A percentile compares a stretch with the other conserved stretches of the same genome.
Evolutionary conservation across 495 filamentous ascomycete species (phyloP).

Genomic region (Aspergillus olivimuriae): DNA sequence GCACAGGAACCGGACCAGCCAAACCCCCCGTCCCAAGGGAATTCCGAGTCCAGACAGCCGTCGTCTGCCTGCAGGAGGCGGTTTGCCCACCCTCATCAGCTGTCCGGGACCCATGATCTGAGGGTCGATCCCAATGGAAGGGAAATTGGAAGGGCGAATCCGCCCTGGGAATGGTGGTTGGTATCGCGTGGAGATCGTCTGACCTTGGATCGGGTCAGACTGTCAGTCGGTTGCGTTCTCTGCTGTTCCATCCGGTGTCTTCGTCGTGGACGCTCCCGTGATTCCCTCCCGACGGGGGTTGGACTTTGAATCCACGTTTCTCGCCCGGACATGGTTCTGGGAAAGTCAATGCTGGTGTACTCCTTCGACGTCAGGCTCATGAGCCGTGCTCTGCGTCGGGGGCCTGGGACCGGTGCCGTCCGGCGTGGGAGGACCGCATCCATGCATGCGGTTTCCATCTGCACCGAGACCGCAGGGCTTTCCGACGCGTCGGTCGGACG

Average conservation of each 20-base stretch:
- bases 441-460: conserved; percentile 1
- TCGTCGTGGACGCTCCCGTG: too few relatives aligned
- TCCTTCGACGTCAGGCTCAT: too few relatives aligned
- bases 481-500: not conserved
- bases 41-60: conserved; percentile 1
- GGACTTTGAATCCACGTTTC: too few relatives aligned
- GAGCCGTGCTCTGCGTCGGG: too few relatives aligned
- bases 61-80: conserved; percentile 1
- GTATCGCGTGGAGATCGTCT: conserved; percentile 2
- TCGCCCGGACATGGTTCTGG: too few relatives aligned
- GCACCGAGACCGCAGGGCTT: not conserved
- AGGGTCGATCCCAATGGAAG: conserved; percentile 18
- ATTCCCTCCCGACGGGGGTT: too few relatives aligned
- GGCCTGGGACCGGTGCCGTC: too few relatives aligned
- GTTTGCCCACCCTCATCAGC: conserved; percentile 4
- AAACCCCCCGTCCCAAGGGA: conserved; percentile 5
- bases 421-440: too few relatives aligned
- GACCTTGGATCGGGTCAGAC: conserved; percentile 1
- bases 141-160: conserved; percentile 10
- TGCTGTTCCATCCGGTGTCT: too few relatives aligned
- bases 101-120: conserved; percentile 9
- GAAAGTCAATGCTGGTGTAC: too few relatives aligned
- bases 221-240: too few relatives aligned
- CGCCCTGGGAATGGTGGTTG: not conserved
- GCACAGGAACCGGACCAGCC: conserved; percentile 10